Percentiles rank a stretch among this genome's conserved stretches.
Evolutionary conservation across 352 stramenopile genomes (phyloP).

Genomic region (Phytophthora multivora): DNA sequence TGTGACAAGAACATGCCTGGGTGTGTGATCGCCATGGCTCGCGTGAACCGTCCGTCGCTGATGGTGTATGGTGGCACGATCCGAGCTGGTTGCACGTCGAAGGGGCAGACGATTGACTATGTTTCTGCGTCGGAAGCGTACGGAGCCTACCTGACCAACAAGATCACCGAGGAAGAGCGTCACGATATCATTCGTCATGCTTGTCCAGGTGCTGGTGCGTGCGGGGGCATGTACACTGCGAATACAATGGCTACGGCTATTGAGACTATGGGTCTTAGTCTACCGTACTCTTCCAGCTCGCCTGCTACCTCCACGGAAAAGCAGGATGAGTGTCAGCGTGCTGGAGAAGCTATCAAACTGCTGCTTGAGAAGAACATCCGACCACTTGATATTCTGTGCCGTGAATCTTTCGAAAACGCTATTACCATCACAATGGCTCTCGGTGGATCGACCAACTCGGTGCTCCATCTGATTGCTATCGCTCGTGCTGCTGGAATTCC

Average conservation of each 20-base stretch:
- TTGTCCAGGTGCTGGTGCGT: constrained; percentile 95
- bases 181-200: constrained; percentile 94
- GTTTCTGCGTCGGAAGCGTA: constrained; percentile 34
- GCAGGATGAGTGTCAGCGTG: constrained; percentile 88
- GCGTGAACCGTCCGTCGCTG: constrained; percentile 96
- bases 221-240: constrained; percentile 99
- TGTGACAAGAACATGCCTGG: constrained; percentile 99
- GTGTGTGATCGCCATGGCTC: constrained; percentile 98
- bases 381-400: constrained; percentile 97
- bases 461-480: constrained; percentile 99
- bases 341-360: constrained; percentile 90
- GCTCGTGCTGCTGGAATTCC: constrained; percentile 91
- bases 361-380: constrained; percentile 96
- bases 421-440: constrained; percentile 98
- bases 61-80: constrained; percentile 99
- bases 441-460: constrained; percentile 97
- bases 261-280: constrained; percentile 94
- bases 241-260: constrained; percentile 99
- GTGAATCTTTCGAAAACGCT: constrained; percentile 98
- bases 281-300: constrained; percentile 96
- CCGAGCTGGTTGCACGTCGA: constrained; percentile 91
- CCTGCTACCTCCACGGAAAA: constrained; percentile 96
- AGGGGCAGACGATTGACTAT: constrained; percentile 51
- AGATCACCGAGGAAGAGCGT: constrained; percentile 87
- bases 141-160: too few relatives aligned